A percentile compares a stretch with the other conserved stretches of the same genome.
Conservation (phyloP, 805 yeast species). For the Zygosaccharomyces siamensis region DNA sequence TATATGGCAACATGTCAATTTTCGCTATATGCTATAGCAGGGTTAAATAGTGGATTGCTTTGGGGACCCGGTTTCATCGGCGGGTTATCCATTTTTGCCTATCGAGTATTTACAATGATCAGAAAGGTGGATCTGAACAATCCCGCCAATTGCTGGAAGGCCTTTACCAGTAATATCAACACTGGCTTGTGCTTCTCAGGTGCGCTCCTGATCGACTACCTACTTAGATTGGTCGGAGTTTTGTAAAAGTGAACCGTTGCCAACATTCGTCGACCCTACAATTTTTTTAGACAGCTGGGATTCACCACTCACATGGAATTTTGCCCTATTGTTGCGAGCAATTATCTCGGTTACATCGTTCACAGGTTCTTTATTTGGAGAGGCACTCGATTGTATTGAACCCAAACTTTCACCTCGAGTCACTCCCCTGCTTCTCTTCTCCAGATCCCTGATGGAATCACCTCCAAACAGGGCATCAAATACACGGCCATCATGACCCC, state of each 20-base stretch:
- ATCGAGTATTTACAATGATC: conserved; percentile 65
- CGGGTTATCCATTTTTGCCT: conserved; percentile 63
- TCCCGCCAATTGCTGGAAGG: conserved; percentile 78
- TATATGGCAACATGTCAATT: conserved; percentile 66
- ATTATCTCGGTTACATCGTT: conserved; percentile 10
- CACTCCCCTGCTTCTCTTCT: conserved; percentile 4
- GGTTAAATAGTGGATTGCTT: conserved; percentile 54
- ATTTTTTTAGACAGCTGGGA: conserved; percentile 9
- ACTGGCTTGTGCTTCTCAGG: conserved; percentile 67
- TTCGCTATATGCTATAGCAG: conserved; percentile 59
- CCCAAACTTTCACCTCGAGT: neutral
- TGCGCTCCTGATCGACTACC: conserved; percentile 64
- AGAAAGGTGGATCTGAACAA: conserved; percentile 68
- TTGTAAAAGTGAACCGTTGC: conserved; percentile 11
- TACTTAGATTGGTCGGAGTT: conserved; percentile 39
- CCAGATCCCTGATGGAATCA: conserved; percentile 20
- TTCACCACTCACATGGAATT: conserved; percentile 15
- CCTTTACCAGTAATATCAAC: conserved; percentile 69
- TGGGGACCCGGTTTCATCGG: conserved; percentile 82
- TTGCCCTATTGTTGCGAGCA: conserved; percentile 17
- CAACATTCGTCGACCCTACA: conserved; percentile 2
- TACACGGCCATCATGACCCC: conserved; percentile 29
- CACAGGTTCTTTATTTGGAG: neutral
- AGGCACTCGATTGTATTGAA: neutral
- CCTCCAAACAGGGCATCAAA: conserved; percentile 30